Evolutionary conservation across 208 protist species (phyloP), one percentile per base, ranked within the genome.

Genomic region (Leishmania braziliensis): DNA sequence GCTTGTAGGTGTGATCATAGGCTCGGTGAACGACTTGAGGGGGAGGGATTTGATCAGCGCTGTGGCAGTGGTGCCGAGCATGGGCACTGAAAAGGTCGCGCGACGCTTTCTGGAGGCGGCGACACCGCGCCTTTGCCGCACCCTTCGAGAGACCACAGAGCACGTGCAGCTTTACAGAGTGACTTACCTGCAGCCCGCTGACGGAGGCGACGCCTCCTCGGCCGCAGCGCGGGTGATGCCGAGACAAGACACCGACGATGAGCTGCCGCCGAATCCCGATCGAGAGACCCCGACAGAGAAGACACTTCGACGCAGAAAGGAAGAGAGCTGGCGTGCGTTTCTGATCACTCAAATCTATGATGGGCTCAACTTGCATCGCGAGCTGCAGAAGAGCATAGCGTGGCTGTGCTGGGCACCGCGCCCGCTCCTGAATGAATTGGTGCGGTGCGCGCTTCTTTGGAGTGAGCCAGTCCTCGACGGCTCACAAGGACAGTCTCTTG

Each of bases 391-490:
- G 6, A 39, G 74, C 36, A 33, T 89, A 0, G 68, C 80, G 14
- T 36, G 56, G 46, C 79, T 88, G 4, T 80, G 78, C 65, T 90
- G 85, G 81, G 90, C 80, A 23, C 90, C 91, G 60, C 91, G 89
- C 39, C 82, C 80, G 14, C 70, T 96, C 48, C 60, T 94, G 50
- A 92, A 91, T 71, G 91, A 84, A 68, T 4, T 95, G 53, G 85
- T 88, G 46, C 87, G 88, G 8, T 69, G 77, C 39, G 77, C 84
- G 1, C 23, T 93, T 10, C 76, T 78, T 9, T 85, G 83, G 74
- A 85, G 63, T n/a, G 86, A 79, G 20, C 78, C 77, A 8, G n/a
- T 74, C 26, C 62, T 53, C 23, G 5, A 33, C 26, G 50, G 8
- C 8, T 54, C 69, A 53, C 8, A 9, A 46, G 75, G 20, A 53